Conservation (phyloP, 148 eudicot species). For the Nyssa sinensis region DNA sequence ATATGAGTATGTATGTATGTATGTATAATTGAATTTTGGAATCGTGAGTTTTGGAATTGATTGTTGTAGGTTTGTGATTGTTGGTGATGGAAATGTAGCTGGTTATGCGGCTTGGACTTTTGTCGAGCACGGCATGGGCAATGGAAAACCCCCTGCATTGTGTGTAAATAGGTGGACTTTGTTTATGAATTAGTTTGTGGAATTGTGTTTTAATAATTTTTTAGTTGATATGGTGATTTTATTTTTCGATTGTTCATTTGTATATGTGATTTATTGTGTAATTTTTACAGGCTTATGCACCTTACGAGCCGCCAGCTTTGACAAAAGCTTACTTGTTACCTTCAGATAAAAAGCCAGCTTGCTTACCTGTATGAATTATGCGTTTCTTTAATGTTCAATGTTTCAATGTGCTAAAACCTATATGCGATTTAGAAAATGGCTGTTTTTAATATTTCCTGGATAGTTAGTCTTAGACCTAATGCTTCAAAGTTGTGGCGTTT, state of each 20-base stretch:
- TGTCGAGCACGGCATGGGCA: conserved; percentile 87
- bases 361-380: conserved; percentile 74
- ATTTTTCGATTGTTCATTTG: too few species aligned
- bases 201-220: too few species aligned
- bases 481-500: too few species aligned
- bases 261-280: neutral
- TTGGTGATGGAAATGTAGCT: conserved; percentile 97
- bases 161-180: conserved; percentile 76
- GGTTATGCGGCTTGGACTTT: conserved; percentile 94
- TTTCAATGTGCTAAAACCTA: too few species aligned
- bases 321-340: conserved; percentile 94
- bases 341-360: conserved; percentile 89
- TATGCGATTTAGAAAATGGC: too few species aligned
- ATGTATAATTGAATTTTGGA: conserved; percentile 7
- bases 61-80: conserved; percentile 72
- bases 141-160: conserved; percentile 94
- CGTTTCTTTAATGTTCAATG: too few species aligned
- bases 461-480: too few species aligned
- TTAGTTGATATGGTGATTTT: too few species aligned
- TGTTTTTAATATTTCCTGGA: too few species aligned
- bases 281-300: conserved; percentile 77
- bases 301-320: conserved; percentile 96
- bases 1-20: neutral
- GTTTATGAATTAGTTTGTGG: neutral
- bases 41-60: conserved; percentile 8